phyloP scores from a whole-genome alignment of 2,329 filamentous ascomycete species.

The Xylariaceae sp. region DNA sequence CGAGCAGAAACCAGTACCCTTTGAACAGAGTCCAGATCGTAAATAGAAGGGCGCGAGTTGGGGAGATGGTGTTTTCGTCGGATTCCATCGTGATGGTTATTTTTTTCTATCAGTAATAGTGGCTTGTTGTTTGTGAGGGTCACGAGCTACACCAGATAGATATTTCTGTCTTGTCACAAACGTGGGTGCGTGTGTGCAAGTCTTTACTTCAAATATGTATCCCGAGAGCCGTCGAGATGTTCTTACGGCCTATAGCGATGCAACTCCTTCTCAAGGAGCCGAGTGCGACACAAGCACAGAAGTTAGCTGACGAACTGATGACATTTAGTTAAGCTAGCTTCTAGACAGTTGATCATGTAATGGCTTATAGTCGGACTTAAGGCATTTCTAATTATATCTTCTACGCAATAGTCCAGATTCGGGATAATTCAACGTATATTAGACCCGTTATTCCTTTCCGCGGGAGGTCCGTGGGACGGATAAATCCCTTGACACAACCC shows the following conservation, averaged over 20 bases:
- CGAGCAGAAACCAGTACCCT: slow-evolving; percentile 36
- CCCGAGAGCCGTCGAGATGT: slow-evolving; percentile 13
- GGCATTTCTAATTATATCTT: slow-evolving; percentile 13
- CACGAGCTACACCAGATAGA: not conserved
- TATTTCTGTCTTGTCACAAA: not conserved
- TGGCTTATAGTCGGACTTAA: slow-evolving; percentile 18
- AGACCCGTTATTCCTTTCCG: slow-evolving; percentile 17
- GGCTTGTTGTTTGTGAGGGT: not conserved
- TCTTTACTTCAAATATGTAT: not conserved
- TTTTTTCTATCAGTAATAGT: slow-evolving; percentile 1
- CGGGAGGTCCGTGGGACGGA: slow-evolving; percentile 9
- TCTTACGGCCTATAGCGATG: slow-evolving; percentile 7
- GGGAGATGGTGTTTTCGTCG: slow-evolving; percentile 33
- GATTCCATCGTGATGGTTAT: slow-evolving; percentile 17
- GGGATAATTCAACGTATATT: slow-evolving; percentile 30
- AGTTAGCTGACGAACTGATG: slow-evolving; percentile 10
- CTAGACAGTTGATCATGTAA: slow-evolving; percentile 23
- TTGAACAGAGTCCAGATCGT: slow-evolving; percentile 37
- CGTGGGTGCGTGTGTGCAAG: not conserved
- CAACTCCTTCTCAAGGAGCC: slow-evolving; percentile 34
- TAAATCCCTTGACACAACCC: slow-evolving; percentile 15
- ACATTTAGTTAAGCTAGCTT: slow-evolving; percentile 15
- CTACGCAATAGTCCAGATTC: slow-evolving; percentile 23
- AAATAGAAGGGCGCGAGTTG: slow-evolving; percentile 33
- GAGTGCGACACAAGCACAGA: slow-evolving; percentile 19